Conservation (phyloP, 2,329 filamentous ascomycete species). For the Orbilia ellipsospora region DNA sequence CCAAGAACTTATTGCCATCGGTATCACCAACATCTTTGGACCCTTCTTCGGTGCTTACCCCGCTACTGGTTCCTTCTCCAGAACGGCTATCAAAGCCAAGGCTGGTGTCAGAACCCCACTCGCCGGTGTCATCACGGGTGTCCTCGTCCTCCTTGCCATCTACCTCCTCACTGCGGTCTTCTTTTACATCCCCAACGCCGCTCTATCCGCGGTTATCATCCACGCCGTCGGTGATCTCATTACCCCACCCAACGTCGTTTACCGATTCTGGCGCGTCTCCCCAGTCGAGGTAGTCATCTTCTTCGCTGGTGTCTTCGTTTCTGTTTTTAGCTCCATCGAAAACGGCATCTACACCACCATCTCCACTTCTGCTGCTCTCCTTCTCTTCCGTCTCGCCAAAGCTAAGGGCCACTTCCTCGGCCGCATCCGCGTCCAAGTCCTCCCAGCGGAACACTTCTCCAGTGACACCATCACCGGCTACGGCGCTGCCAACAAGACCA, state of each 20-base stretch:
- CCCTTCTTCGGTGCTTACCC: conserved; percentile 93
- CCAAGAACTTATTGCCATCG: conserved; percentile 94
- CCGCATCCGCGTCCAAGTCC: conserved; percentile 82
- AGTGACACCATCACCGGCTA: conserved; percentile 67
- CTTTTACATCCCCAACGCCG: conserved; percentile 88
- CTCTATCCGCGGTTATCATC: conserved; percentile 89
- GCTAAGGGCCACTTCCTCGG: conserved; percentile 86
- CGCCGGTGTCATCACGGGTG: conserved; percentile 85
- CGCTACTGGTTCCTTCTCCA: conserved; percentile 92
- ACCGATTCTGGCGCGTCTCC: conserved; percentile 94
- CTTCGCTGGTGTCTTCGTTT: conserved; percentile 90
- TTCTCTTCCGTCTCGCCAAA: conserved; percentile 85
- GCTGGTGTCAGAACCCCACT: conserved; percentile 92
- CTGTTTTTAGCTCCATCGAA: conserved; percentile 88
- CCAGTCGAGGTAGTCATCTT: conserved; percentile 92
- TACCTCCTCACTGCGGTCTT: conserved; percentile 90
- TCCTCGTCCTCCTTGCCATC: conserved; percentile 87
- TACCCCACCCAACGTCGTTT: conserved; percentile 88
- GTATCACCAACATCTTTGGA: conserved; percentile 86
- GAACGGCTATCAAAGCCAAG: conserved; percentile 97
- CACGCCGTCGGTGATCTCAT: conserved; percentile 94
- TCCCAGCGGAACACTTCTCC: conserved; percentile 75
- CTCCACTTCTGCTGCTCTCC: conserved; percentile 77
- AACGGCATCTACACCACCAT: conserved; percentile 92
- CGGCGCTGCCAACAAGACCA: conserved; percentile 37